phyloP scores from a whole-genome alignment of 2,329 filamentous ascomycete genomes.

The Neocucurbitaria cava region DNA sequence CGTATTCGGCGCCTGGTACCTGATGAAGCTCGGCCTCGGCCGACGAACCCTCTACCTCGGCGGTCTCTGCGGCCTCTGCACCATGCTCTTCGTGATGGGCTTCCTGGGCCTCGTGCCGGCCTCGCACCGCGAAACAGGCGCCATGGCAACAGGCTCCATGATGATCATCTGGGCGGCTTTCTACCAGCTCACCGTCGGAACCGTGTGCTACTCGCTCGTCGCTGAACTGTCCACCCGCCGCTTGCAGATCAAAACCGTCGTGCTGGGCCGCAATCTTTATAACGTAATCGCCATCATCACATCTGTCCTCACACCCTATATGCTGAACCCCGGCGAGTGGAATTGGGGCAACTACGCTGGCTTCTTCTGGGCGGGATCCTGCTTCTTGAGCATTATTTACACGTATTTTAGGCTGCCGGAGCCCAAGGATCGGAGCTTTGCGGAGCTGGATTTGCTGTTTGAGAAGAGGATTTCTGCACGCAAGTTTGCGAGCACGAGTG shows the following conservation, averaged over 20 bases:
- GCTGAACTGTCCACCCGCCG: slow-evolving; percentile 82
- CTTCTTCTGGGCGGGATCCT: slow-evolving; percentile 87
- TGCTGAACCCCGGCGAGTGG: slow-evolving; percentile 88
- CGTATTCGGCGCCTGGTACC: slow-evolving; percentile 80
- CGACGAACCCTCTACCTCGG: slow-evolving; percentile 78
- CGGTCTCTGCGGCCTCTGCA: slow-evolving; percentile 72
- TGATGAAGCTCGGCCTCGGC: slow-evolving; percentile 78
- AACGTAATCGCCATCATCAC: slow-evolving; percentile 84
- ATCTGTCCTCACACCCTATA: slow-evolving; percentile 85
- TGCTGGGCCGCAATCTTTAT: slow-evolving; percentile 77
- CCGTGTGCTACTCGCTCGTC: slow-evolving; percentile 88
- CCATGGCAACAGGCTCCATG: slow-evolving; percentile 81
- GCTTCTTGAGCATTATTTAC: slow-evolving; percentile 81
- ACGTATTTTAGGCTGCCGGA: slow-evolving; percentile 83
- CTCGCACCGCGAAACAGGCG: slow-evolving; percentile 64
- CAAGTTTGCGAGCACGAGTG: slow-evolving; percentile 69
- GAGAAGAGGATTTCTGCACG: slow-evolving; percentile 74
- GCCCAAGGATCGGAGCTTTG: slow-evolving; percentile 79
- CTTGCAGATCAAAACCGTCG: slow-evolving; percentile 90
- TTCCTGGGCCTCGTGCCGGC: slow-evolving; percentile 79
- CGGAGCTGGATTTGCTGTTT: slow-evolving; percentile 85
- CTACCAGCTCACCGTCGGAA: slow-evolving; percentile 87
- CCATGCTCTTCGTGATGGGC: slow-evolving; percentile 82
- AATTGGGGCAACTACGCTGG: slow-evolving; percentile 87
- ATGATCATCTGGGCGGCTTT: slow-evolving; percentile 65